Percentiles rank a stretch among this genome's conserved stretches.
Evolutionary conservation across 139 green algal species (phyloP).

Genomic region (Picochlorum costavermella): DNA sequence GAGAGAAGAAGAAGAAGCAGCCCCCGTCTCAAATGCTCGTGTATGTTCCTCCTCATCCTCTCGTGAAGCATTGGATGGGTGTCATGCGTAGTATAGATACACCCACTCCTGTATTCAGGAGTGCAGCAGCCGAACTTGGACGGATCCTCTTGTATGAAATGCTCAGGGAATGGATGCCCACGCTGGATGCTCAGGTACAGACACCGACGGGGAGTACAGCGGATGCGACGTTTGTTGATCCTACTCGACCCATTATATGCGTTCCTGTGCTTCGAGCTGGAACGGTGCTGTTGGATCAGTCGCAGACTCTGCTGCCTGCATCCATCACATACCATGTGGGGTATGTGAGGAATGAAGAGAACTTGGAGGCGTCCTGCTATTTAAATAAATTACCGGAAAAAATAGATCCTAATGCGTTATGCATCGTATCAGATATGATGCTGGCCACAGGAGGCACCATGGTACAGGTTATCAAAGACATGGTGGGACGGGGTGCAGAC

Average conservation of each 20-base stretch:
- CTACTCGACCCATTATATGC: conserved; percentile 74
- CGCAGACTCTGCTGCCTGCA: conserved; percentile 62
- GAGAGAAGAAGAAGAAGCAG: background rate
- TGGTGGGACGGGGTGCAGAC: conserved; percentile 59
- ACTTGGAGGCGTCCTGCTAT: conserved; percentile 75
- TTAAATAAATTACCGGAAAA: conserved; percentile 86
- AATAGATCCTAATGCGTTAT: conserved; percentile 58
- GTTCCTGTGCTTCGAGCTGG: conserved; percentile 85
- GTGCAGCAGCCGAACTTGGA: conserved; percentile 80
- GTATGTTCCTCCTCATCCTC: conserved; percentile 87
- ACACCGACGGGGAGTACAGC: conserved; percentile 68
- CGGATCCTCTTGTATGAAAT: conserved; percentile 85
- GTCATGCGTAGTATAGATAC: conserved; percentile 77
- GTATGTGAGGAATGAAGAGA: conserved; percentile 75
- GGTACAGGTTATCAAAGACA: conserved; percentile 58
- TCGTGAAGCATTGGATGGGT: conserved; percentile 94
- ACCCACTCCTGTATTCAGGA: conserved; percentile 75
- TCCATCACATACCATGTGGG: conserved; percentile 83
- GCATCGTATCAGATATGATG: conserved; percentile 83
- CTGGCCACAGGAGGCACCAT: conserved; percentile 83
- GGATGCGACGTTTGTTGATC: conserved; percentile 75
- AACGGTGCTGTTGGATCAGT: conserved; percentile 76
- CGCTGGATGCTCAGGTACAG: conserved; percentile 65
- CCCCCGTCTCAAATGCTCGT: conserved; percentile 38
- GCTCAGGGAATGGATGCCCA: conserved; percentile 76